Evolutionary conservation across 306 rosid genomes (phyloP).

Genomic region (Cercis canadensis): DNA sequence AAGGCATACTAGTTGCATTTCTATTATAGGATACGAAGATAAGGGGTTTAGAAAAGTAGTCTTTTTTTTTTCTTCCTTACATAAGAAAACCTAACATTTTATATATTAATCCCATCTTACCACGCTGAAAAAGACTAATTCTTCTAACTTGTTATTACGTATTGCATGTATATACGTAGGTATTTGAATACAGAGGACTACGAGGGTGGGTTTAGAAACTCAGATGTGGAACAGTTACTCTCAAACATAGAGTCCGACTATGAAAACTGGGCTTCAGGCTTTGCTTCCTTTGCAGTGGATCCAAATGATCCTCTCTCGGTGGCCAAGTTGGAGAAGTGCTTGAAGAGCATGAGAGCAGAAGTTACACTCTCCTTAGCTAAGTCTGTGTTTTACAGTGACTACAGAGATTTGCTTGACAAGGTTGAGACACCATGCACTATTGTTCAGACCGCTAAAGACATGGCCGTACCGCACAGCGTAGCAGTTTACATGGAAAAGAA

Average conservation of each 20-base stretch:
- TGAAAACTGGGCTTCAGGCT: constrained; percentile 60
- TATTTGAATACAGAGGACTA: constrained; percentile 70
- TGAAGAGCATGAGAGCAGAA: constrained; percentile 60
- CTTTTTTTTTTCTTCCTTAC: too few relatives aligned
- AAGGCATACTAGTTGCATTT: too few relatives aligned
- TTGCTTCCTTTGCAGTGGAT: constrained; percentile 57
- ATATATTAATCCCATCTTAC: background rate
- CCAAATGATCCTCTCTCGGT: constrained; percentile 60
- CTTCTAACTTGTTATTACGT: background rate
- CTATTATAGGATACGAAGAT: too few relatives aligned
- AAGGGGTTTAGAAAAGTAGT: too few relatives aligned
- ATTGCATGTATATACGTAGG: constrained; percentile 41
- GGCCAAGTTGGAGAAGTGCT: constrained; percentile 54
- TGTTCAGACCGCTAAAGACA: constrained; percentile 62
- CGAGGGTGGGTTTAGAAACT: constrained; percentile 72
- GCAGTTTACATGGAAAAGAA: constrained; percentile 69
- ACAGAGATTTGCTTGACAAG: constrained; percentile 67
- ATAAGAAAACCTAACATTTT: too few relatives aligned
- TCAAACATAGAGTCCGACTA: constrained; percentile 60
- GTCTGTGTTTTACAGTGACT: constrained; percentile 67
- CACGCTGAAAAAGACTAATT: background rate
- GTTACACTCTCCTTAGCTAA: constrained; percentile 64
- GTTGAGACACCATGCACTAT: constrained; percentile 80
- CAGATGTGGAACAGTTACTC: constrained; percentile 63
- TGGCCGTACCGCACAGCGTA: constrained; percentile 63